phyloP scores from a whole-genome alignment of 371 early-diverging fungal species.

The Entomophthora muscae region DNA sequence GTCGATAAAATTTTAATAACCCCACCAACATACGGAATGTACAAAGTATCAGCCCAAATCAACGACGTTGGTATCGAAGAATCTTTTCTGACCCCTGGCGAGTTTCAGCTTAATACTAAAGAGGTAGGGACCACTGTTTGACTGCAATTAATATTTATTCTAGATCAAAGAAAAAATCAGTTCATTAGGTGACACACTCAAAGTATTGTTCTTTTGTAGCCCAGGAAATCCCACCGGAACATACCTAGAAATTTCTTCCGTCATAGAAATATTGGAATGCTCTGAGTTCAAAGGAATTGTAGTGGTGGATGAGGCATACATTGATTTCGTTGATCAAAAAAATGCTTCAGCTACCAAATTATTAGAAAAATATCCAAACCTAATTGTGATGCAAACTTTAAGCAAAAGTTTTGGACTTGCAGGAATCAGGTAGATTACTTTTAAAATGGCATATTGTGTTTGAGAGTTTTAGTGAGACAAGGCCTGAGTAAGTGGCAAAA shows the following conservation, averaged over 20 bases:
- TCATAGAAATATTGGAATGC: slow-evolving; percentile 49
- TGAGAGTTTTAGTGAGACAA: too few relatives aligned
- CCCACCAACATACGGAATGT: slow-evolving; percentile 98
- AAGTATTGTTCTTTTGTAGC: slow-evolving; percentile 83
- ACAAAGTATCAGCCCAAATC: slow-evolving; percentile 76
- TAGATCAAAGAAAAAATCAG: slow-evolving; percentile 20
- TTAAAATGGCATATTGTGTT: too few relatives aligned
- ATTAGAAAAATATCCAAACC: slow-evolving; percentile 52
- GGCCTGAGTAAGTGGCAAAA: too few relatives aligned
- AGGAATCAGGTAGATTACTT: slow-evolving; percentile 71
- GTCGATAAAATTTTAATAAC: slow-evolving; percentile 82
- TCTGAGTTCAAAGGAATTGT: slow-evolving; percentile 58
- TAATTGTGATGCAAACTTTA: slow-evolving; percentile 91
- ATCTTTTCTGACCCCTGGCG: slow-evolving; percentile 50
- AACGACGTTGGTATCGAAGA: slow-evolving; percentile 83
- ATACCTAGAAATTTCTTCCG: slow-evolving; percentile 40
- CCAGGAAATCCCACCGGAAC: slow-evolving; percentile 98
- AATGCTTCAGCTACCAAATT: slow-evolving; percentile 4
- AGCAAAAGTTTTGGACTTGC: slow-evolving; percentile 95
- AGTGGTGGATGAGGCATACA: slow-evolving; percentile 94
- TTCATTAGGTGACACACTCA: slow-evolving; percentile 50
- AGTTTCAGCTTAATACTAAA: slow-evolving; percentile 61
- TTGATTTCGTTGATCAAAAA: slow-evolving; percentile 74
- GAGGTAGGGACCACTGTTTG: slow-evolving; percentile 26
- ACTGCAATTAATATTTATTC: neutral